Conservation (phyloP, 2,329 filamentous ascomycete species). For the Xylariomycetidae sp. region DNA sequence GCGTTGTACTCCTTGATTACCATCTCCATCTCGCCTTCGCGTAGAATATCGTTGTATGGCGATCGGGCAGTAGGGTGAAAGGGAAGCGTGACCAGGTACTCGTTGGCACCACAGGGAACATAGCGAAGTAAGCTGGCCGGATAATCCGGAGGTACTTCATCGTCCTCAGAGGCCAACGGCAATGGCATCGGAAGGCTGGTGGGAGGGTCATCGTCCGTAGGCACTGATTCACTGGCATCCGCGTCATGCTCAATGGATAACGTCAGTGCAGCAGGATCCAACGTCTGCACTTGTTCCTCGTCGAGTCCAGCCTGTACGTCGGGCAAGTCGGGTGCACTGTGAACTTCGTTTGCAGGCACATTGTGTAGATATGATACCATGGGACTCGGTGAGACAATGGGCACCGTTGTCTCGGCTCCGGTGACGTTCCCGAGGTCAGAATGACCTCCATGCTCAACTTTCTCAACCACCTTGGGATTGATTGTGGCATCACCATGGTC, state of each 20-base stretch:
- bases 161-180: constrained; percentile 6
- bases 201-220: constrained; percentile 17
- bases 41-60: constrained; percentile 45
- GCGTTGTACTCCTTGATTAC: constrained; percentile 39
- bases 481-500: no score
- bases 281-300: constrained; percentile 20
- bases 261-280: constrained; percentile 25
- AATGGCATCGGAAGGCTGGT: constrained; percentile 8
- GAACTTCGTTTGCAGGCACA: no score
- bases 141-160: constrained; percentile 11
- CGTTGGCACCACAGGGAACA: constrained; percentile 27
- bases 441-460: no score
- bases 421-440: no score
- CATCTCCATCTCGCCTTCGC: constrained; percentile 31
- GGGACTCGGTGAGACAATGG: no score
- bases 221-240: constrained; percentile 20
- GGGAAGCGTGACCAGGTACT: constrained; percentile 51
- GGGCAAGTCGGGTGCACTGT: no score
- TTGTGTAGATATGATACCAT: no score
- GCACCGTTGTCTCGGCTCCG: no score
- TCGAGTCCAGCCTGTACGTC: no score
- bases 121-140: constrained; percentile 19
- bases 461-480: no score
- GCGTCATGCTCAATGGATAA: constrained; percentile 25
- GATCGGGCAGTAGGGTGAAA: constrained; percentile 47